phyloP scores from a whole-genome alignment of 2,329 filamentous ascomycete genomes.

The Tolypocladium sp. region DNA sequence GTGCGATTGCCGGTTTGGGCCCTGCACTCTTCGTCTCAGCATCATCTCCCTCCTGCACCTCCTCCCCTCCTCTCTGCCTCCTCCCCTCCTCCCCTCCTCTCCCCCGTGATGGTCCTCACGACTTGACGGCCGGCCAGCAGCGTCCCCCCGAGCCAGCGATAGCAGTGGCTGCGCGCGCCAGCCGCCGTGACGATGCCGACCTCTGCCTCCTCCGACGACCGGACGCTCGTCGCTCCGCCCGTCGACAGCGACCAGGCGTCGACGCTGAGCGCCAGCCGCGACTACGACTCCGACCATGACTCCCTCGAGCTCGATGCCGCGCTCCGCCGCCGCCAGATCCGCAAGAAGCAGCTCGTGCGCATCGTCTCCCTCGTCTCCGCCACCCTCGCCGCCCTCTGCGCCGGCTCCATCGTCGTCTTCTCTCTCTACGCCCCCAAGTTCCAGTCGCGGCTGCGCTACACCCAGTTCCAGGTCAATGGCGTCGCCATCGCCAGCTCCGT shows the following conservation, averaged over 20 bases:
- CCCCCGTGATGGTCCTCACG: background rate
- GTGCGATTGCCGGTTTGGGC: background rate
- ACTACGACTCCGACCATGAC: conserved; percentile 4
- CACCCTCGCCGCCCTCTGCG: conserved; percentile 58
- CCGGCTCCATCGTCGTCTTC: conserved; percentile 86
- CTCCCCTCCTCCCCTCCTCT: background rate
- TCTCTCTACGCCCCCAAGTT: conserved; percentile 90
- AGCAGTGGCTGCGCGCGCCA: background rate
- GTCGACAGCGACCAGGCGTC: conserved; percentile 14
- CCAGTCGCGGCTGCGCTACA: conserved; percentile 77
- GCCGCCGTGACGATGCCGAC: conserved; percentile 10
- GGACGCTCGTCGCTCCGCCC: conserved; percentile 5
- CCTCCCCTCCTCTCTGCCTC: background rate
- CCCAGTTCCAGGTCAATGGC: conserved; percentile 84
- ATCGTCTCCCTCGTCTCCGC: conserved; percentile 43
- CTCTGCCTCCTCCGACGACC: conserved; percentile 7
- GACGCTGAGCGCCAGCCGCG: conserved; percentile 9
- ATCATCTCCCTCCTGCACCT: background rate
- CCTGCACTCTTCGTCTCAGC: background rate
- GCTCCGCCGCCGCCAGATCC: conserved; percentile 9
- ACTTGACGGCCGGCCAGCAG: background rate
- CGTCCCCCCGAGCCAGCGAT: background rate
- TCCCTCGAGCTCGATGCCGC: conserved; percentile 7
- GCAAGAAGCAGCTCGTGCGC: conserved; percentile 25
- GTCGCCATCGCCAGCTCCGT: conserved; percentile 82